phyloP scores from a whole-genome alignment of 805 yeast genomes.

The Yamadazyma olivae region DNA sequence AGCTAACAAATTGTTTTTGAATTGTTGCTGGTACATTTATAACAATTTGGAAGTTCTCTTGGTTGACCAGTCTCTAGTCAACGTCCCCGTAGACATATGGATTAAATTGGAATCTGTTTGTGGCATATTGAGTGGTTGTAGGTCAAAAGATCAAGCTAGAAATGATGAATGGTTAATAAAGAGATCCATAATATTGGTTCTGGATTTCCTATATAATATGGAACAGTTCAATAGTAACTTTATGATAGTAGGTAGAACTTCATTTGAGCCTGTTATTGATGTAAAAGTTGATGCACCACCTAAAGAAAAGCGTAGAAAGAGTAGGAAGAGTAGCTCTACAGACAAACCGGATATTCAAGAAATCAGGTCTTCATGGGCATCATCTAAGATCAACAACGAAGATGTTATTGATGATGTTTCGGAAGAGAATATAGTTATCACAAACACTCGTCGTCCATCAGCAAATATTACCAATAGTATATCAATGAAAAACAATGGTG shows the following conservation, averaged over 20 bases:
- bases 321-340: conserved; percentile 21
- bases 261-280: conserved; percentile 37
- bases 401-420: conserved; percentile 18
- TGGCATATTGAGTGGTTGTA: conserved; percentile 25
- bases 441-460: not conserved
- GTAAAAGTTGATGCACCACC: conserved; percentile 17
- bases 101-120: conserved; percentile 26
- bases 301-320: conserved; percentile 15
- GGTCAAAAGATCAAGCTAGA: conserved; percentile 13
- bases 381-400: conserved; percentile 14
- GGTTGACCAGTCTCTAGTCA: conserved; percentile 38
- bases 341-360: conserved; percentile 16
- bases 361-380: conserved; percentile 21
- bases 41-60: conserved; percentile 62
- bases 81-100: conserved; percentile 24
- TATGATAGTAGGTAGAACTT: conserved; percentile 32
- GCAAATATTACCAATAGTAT: not conserved
- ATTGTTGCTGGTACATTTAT: conserved; percentile 66
- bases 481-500: not conserved
- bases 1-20: conserved; percentile 54
- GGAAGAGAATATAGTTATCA: conserved; percentile 1
- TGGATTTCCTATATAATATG: conserved; percentile 19
- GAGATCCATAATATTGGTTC: conserved; percentile 16
- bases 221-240: conserved; percentile 25
- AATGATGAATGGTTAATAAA: conserved; percentile 20